Conservation (phyloP, 352 stramenopile genomes). For the Phytophthora lateralis region DNA sequence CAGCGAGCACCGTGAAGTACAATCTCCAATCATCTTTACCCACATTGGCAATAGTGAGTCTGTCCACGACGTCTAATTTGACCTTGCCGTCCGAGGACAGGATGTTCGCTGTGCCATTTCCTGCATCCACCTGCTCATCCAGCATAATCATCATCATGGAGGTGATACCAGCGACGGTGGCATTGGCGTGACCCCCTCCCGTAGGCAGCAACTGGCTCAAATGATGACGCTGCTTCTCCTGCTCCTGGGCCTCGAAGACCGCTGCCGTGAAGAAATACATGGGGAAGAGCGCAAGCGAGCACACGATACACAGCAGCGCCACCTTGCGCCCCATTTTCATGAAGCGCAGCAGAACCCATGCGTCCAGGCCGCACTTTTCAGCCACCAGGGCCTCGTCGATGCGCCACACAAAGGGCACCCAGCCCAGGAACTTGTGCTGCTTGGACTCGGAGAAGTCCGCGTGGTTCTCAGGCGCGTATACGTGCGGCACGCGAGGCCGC, state of each 20-base stretch:
- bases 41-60: slow-evolving; percentile 75
- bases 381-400: slow-evolving; percentile 65
- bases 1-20: slow-evolving; percentile 59
- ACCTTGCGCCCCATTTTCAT: slow-evolving; percentile 74
- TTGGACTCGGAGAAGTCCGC: slow-evolving; percentile 40
- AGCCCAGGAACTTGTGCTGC: slow-evolving; percentile 45
- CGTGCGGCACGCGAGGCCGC: slow-evolving; percentile 42
- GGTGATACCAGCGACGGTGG: slow-evolving; percentile 18
- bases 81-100: slow-evolving; percentile 35
- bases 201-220: slow-evolving; percentile 25
- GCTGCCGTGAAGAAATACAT: slow-evolving; percentile 64
- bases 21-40: slow-evolving; percentile 64
- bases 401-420: slow-evolving; percentile 68
- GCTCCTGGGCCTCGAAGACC: slow-evolving; percentile 34
- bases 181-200: slow-evolving; percentile 8
- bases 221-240: slow-evolving; percentile 35
- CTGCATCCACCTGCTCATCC: slow-evolving; percentile 18
- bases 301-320: slow-evolving; percentile 54
- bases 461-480: slow-evolving; percentile 61
- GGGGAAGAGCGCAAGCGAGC: slow-evolving; percentile 70
- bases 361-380: slow-evolving; percentile 66
- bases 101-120: slow-evolving; percentile 20
- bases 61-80: slow-evolving; percentile 65
- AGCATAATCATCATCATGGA: slow-evolving; percentile 39
- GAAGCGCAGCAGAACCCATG: slow-evolving; percentile 80